Percentiles rank a stretch among this genome's conserved stretches.
Conservation (phyloP, 1,139 yeast genomes). For the Komagataea norvegica region DNA sequence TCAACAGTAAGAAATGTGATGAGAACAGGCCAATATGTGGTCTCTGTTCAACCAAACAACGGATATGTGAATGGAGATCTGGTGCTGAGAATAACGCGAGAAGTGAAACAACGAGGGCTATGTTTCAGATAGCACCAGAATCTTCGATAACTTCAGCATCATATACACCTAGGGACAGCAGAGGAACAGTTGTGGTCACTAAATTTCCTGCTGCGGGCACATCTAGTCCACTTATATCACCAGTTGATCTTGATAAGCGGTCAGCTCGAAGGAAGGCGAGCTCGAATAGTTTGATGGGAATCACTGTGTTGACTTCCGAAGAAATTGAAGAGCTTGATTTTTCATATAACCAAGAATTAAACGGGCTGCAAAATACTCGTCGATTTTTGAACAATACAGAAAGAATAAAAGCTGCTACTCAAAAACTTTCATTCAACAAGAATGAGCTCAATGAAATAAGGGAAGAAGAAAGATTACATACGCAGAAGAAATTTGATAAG, state of each 20-base stretch:
- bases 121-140: too few species aligned
- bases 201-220: slow-evolving; percentile 7
- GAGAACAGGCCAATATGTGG: slow-evolving; percentile 3
- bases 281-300: slow-evolving; percentile 6
- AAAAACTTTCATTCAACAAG: slow-evolving; percentile 1
- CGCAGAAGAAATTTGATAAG: background rate
- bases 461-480: background rate
- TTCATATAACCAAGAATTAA: slow-evolving; percentile 5
- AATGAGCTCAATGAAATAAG: slow-evolving; percentile 1
- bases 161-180: background rate
- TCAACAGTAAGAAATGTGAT: slow-evolving; percentile 1
- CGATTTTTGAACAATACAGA: slow-evolving; percentile 5
- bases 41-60: background rate
- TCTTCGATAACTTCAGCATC: too few species aligned
- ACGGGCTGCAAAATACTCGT: slow-evolving; percentile 6
- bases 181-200: slow-evolving; percentile 2
- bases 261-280: background rate
- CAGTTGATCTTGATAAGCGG: slow-evolving; percentile 1
- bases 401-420: slow-evolving; percentile 4
- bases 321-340: slow-evolving; percentile 6
- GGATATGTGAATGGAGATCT: slow-evolving; percentile 1
- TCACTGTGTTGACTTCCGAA: slow-evolving; percentile 4
- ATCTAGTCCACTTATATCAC: slow-evolving; percentile 4
- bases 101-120: too few species aligned
- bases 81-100: background rate